Base-by-base conservation (phyloP, 768 basidiomycete species). In the Lanmaoa rubissima region DNA sequence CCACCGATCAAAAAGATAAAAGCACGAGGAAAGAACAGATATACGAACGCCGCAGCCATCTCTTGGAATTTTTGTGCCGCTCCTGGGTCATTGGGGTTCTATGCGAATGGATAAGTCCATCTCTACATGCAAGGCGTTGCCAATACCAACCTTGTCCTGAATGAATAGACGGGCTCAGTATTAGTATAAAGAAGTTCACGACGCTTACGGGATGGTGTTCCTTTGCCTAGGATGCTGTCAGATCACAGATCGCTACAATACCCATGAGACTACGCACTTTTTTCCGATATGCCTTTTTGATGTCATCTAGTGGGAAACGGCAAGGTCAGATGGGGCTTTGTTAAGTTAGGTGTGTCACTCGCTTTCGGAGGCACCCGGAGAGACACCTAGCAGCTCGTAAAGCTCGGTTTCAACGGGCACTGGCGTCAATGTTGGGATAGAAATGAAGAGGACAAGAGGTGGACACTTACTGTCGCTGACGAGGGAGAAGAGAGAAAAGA, bases 271-370 rank as follows among this genome's bases (percentile, higher is more conserved):
- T 35, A 70, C 65, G 63, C 75, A 92, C 93, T 85, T 94, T 95
- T 76, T 84, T 90, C 70, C 89, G 87, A 70, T 98, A 98, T 16
- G 94, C 94, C 68, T 90, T 92, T 75, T 94, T 95, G 65, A 98
- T 92, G 60, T 98, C 92, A 61, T 79, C 91, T 88, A 61, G 38
- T 48, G 17, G 54, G 58, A 51, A 44, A 42, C 45, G 32, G 43
- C 65, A 47, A 67, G 63, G 28, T 31, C 28, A 31, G 34, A 43
- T 8, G 45, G 48, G 12, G 14, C 32, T 8, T 50, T n/a, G 43
- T 50, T 10, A n/a, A 54, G 10, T 35, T 28, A n/a, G 19, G 42
- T 35, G 24, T 48, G 44, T 55, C 16, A 63, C 74, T 47, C 69
- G 91, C 92, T 87, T 78, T 88, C 87, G 34, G 78, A 82, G 40